These are phyloP conservation scores for Fusarium brachygibbosum DNA, from an alignment of 2,329 filamentous ascomycete species.

Conservation along the genomic window DNA sequence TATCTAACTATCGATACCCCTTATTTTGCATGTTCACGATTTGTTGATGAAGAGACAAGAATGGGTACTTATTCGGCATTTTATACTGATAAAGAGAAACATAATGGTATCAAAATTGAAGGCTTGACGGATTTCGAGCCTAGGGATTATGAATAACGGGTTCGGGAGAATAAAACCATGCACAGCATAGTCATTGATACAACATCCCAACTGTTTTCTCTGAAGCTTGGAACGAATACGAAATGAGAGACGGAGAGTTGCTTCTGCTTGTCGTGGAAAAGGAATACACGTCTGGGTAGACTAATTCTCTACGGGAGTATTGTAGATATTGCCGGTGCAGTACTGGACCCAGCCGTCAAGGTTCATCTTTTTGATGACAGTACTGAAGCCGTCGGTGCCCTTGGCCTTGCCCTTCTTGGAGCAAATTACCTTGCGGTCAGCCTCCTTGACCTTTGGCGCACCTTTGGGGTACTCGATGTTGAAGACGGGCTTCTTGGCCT, in stretches of 20 bases:
- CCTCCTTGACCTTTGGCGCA: slow-evolving; percentile 55
- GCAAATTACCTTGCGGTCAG: slow-evolving; percentile 60
- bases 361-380: slow-evolving; percentile 74
- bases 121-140: background rate
- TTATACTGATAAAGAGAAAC: background rate
- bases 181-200: background rate
- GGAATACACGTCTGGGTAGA: background rate
- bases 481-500: slow-evolving; percentile 75
- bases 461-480: slow-evolving; percentile 78
- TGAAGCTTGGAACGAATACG: background rate
- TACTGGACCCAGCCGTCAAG: slow-evolving; percentile 73
- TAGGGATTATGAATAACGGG: slow-evolving; percentile 9
- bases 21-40: slow-evolving; percentile 21
- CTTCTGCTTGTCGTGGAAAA: background rate
- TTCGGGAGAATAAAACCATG: slow-evolving; percentile 22
- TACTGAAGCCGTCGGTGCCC: slow-evolving; percentile 68
- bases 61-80: background rate
- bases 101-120: slow-evolving; percentile 1
- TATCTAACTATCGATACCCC: slow-evolving; percentile 36
- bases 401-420: slow-evolving; percentile 53
- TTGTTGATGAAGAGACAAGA: slow-evolving; percentile 2
- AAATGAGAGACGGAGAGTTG: background rate
- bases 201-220: background rate
- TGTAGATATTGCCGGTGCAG: slow-evolving; percentile 58
- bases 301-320: slow-evolving; percentile 42